These are phyloP conservation scores for Rhynchosporium secalis DNA, from an alignment of 2,329 filamentous ascomycete species.

Conservation along the genomic window DNA sequence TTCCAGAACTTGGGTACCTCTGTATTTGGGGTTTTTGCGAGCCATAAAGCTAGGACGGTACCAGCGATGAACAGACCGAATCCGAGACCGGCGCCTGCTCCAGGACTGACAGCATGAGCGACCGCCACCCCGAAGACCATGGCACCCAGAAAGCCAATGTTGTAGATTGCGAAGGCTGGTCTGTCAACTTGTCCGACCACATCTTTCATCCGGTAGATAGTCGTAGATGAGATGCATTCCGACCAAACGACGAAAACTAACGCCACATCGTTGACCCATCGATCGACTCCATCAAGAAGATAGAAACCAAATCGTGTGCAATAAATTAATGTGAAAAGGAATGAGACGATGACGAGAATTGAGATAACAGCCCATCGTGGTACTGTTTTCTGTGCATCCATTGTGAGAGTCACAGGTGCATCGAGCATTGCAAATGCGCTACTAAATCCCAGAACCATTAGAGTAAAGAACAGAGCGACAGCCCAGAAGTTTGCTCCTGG, in stretches of 20 bases:
- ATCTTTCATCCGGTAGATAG: constrained; percentile 9
- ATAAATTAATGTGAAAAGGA: constrained; percentile 3
- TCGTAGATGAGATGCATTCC: constrained; percentile 9
- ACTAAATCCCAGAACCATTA: constrained; percentile 9
- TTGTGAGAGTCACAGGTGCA: constrained; percentile 10
- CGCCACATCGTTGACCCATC: constrained; percentile 10
- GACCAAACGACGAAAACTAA: constrained; percentile 11
- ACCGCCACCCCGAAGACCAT: constrained; percentile 5
- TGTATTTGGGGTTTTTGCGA: constrained; percentile 5
- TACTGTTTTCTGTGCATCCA: constrained; percentile 9
- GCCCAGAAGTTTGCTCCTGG: constrained; percentile 15
- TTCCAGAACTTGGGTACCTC: background rate
- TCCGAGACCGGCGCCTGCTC: constrained; percentile 10
- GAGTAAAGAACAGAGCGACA: constrained; percentile 2
- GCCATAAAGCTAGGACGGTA: background rate
- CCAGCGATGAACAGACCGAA: constrained; percentile 9
- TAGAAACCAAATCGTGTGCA: constrained; percentile 13
- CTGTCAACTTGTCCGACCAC: constrained; percentile 2
- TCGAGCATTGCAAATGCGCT: constrained; percentile 8
- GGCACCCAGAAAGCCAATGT: constrained; percentile 1
- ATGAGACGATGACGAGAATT: constrained; percentile 5
- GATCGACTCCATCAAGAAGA: constrained; percentile 7
- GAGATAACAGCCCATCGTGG: constrained; percentile 5
- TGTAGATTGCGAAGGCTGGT: constrained; percentile 5
- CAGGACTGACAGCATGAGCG: constrained; percentile 10